Evolutionary conservation across 352 stramenopile species (phyloP), one percentile per base, ranked within the genome.

Genomic region (Phytophthora multivora): DNA sequence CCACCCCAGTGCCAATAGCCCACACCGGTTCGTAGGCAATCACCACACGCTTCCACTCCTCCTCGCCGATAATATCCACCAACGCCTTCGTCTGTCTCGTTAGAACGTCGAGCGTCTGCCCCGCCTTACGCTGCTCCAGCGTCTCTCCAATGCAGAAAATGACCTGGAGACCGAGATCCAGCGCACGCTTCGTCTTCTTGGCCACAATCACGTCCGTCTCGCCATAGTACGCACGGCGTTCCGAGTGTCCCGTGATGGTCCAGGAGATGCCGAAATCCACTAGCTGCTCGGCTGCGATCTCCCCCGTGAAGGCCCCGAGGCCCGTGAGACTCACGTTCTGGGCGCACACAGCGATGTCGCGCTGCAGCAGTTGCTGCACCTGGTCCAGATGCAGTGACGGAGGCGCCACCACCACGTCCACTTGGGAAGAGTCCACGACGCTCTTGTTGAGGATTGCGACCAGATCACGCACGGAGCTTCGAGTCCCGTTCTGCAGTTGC

Each of bases 101-200:
- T 69, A 98, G 72, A 30, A 99, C 96, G 23, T 93, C 83, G 26
- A 97, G 81, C 38, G 87, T 98, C 59, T 98, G 82, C 45, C 91
- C 84, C 9, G 72, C 80, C 58, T 98, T 72, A 42, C 95, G 84
- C 58, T 98, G 67, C 31, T 96, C 85, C 31, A 98, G 81, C 51
- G 88, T 97, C 81, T 99, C 96, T 35, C 97, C 97, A 67, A 99
- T 98, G 66, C 97, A 99, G 66, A 99, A 95, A 77, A 99, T 98
- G 41, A 97, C 88, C 40, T 88, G 90, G 31, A 98, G 75, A 3
- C 91, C 96, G 25, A 96, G 69, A 56, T 90, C 81, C 2, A 98
- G 67, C 30, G 93, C 95, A 26, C 90, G 75, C 75, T 95, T 96
- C 50, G 94, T 97, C 85, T 99, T 98, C 58, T 87, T 81, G 57